Evolutionary conservation across 257 asterid genomes (phyloP).

Genomic region (Solanum okadae): DNA sequence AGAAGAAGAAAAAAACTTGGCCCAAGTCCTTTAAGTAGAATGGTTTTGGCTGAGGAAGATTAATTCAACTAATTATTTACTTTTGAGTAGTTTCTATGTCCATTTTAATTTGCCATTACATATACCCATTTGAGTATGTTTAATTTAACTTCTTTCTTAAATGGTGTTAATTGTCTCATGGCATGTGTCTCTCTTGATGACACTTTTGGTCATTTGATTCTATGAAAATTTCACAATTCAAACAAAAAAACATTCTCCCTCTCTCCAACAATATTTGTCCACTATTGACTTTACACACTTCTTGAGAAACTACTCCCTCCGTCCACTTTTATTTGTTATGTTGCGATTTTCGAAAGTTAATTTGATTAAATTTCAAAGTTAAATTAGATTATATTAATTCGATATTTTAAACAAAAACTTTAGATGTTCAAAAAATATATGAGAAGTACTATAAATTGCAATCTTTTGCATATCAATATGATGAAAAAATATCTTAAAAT

Average conservation of each 20-base stretch:
- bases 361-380: too few species aligned
- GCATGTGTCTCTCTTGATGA: background rate
- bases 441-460: too few species aligned
- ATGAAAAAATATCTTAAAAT: too few species aligned
- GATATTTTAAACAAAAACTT: too few species aligned
- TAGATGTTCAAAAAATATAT: too few species aligned
- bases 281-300: too few species aligned
- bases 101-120: background rate
- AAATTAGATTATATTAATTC: too few species aligned
- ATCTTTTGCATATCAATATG: too few species aligned
- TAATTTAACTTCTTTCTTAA: background rate
- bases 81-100: background rate
- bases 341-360: fast-evolving
- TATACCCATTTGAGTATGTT: background rate
- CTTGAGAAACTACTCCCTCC: too few species aligned
- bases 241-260: background rate
- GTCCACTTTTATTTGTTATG: too few species aligned
- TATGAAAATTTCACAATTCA: background rate
- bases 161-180: background rate
- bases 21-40: conserved; percentile 81
- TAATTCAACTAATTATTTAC: background rate
- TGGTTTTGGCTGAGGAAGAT: conserved; percentile 39
- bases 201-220: background rate
- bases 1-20: conserved; percentile 59
- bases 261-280: background rate